Conservation (phyloP, 495 filamentous ascomycete species). For the Penicillium bialowiezense region DNA sequence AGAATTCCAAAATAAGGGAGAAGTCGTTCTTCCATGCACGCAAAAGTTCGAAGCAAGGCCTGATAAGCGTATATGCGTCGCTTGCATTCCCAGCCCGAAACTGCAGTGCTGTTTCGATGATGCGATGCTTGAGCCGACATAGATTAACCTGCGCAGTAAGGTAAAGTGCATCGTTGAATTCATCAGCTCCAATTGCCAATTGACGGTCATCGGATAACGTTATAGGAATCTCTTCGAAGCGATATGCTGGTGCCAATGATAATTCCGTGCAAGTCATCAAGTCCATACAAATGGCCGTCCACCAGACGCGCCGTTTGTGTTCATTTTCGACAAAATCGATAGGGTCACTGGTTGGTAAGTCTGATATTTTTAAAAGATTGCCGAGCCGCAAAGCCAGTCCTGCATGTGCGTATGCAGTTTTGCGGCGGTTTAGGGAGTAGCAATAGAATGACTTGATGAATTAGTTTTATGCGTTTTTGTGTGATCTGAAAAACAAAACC, state of each 20-base stretch:
- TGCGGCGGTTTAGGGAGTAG: conserved; percentile 11
- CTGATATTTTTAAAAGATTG: too few species aligned
- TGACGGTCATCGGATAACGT: neutral
- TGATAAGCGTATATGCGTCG: too few species aligned
- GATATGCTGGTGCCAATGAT: conserved; percentile 1
- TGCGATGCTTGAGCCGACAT: neutral
- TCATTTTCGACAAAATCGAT: neutral
- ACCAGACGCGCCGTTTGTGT: conserved; percentile 18
- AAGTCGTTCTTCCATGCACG: too few species aligned
- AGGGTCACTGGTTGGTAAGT: too few species aligned
- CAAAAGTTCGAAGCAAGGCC: too few species aligned
- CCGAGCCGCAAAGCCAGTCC: neutral
- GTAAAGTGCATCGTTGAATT: neutral
- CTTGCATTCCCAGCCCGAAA: neutral
- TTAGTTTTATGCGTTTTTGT: too few species aligned
- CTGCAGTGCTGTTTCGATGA: neutral
- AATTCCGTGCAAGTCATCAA: conserved; percentile 14
- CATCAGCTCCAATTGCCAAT: neutral
- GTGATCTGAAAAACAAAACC: too few species aligned
- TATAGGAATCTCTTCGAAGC: neutral
- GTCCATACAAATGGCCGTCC: conserved; percentile 14
- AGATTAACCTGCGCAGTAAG: conserved; percentile 2
- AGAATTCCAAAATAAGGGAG: neutral
- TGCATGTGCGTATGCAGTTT: conserved; percentile 16
- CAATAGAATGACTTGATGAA: conserved; percentile 10